Base-by-base conservation (phyloP, 768 basidiomycete genomes). In the Boletus fagicola region DNA sequence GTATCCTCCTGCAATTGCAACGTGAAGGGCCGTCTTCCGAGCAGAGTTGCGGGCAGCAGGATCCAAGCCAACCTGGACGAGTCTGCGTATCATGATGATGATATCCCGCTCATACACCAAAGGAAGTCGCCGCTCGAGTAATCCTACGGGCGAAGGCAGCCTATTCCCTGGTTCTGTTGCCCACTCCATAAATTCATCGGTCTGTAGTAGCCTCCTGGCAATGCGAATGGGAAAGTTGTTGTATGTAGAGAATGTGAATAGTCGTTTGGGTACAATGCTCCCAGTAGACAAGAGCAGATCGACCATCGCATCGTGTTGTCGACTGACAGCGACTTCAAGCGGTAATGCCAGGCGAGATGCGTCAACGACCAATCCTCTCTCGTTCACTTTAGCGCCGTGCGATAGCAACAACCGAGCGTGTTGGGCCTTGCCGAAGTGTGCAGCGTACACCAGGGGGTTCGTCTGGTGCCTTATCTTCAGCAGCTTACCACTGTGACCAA, bases 361-460 rank as follows among this genome's bases (percentile, higher is more conserved):
- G 15, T 61, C 49, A 6, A 61, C 12, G 10, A 33, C 52, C 22
- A 60, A 30, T 7, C 60, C 60, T 11, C 13, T 40, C 20, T 54
- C 44, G 18, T 61, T 54, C 13, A 60, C 49, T 30, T 61, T 35
- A 2, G 49, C 42, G 5, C 58, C 59, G 1, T 11, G 22, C 16
- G 15, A 47, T 2, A 61, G 44, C 15, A 61, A 43, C 1, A 49
- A 3, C 28, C 30, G 22, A 3, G 59, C 59, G 9, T 61, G 59
- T 10, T 39, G 18, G 9, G 13, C 4, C 42, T 45, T 61, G 10
- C 54, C 53, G 8, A 61, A 61, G 8, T 61, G 26, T 22, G 60
- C 54, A 18, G 54, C 59, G 16, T 62, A 61, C 28, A 62, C 18
- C 31, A 62, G 38, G 3, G 61, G 61, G 18, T 62, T 62, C 15